phyloP scores from a whole-genome alignment of 306 rosid species.

The Cajanus cajan region DNA sequence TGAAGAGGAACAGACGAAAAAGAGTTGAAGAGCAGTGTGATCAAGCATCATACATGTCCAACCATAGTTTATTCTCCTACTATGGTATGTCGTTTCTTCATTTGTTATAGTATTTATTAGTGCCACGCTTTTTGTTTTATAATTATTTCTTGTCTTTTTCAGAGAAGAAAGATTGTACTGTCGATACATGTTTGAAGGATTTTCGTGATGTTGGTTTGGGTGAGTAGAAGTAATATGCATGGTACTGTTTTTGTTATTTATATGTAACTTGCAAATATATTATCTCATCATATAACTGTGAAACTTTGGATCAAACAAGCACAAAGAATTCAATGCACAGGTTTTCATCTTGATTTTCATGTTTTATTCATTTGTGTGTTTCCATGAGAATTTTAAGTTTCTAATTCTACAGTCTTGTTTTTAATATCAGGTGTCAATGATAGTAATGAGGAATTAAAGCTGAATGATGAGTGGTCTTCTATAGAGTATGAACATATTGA shows the following conservation, averaged over 20 bases:
- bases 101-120: neutral
- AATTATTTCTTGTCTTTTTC: neutral
- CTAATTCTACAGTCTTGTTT: neutral
- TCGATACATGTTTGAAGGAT: constrained; percentile 7
- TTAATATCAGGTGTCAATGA: constrained; percentile 31
- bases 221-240: constrained; percentile 28
- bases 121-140: neutral
- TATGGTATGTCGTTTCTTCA: constrained; percentile 44
- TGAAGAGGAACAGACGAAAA: constrained; percentile 73
- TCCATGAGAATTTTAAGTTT: neutral
- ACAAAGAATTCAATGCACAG: neutral
- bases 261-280: neutral
- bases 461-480: constrained; percentile 43
- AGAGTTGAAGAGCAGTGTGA: constrained; percentile 62
- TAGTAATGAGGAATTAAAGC: constrained; percentile 33
- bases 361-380: constrained; percentile 9
- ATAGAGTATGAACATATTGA: constrained; percentile 39
- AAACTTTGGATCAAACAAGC: neutral
- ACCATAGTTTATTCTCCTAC: constrained; percentile 67
- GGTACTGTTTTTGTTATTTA: constrained; percentile 9
- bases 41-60: constrained; percentile 47
- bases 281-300: neutral
- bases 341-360: neutral
- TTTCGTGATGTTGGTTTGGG: constrained; percentile 19
- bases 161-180: constrained; percentile 28